These are phyloP conservation scores for Schoenoplectus triqueter DNA, from an alignment of 202 grass and related monocot species.

Conservation along the genomic window DNA sequence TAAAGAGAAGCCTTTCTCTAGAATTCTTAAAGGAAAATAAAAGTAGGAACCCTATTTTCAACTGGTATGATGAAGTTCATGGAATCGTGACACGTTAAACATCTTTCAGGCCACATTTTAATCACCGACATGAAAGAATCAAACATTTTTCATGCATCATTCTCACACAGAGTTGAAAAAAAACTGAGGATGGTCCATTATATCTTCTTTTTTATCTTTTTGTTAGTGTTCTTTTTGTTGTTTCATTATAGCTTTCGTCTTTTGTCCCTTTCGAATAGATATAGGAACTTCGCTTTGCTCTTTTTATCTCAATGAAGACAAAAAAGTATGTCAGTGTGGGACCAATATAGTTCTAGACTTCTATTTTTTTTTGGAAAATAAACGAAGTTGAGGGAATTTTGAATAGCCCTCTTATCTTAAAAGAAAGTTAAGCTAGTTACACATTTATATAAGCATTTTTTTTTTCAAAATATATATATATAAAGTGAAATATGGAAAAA, in stretches of 20 bases:
- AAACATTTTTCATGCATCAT: slow-evolving; percentile 16
- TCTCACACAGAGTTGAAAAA: slow-evolving; percentile 33
- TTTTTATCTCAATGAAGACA: slow-evolving; percentile 34
- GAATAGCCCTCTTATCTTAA: no score
- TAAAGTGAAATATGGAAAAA: no score
- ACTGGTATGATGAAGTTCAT: neutral
- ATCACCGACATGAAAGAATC: slow-evolving; percentile 36
- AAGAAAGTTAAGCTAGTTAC: no score
- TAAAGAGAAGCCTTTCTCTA: slow-evolving; percentile 22
- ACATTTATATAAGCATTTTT: no score
- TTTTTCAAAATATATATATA: no score
- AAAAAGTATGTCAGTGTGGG: slow-evolving; percentile 20
- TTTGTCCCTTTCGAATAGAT: slow-evolving; percentile 40
- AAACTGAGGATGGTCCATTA: slow-evolving; percentile 10
- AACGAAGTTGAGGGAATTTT: no score
- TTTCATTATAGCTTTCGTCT: neutral
- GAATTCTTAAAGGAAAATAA: slow-evolving; percentile 8
- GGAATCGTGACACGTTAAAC: slow-evolving; percentile 35
- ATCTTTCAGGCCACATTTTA: slow-evolving; percentile 23
- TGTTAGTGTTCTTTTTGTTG: slow-evolving; percentile 25
- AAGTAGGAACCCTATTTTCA: slow-evolving; percentile 21
- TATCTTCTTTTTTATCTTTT: slow-evolving; percentile 12
- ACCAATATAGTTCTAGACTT: no score
- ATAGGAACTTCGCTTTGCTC: slow-evolving; percentile 15
- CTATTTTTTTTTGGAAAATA: no score